Conservation (phyloP, 1,284 basidiomycete species). For the Ganoderma resinaceum region DNA sequence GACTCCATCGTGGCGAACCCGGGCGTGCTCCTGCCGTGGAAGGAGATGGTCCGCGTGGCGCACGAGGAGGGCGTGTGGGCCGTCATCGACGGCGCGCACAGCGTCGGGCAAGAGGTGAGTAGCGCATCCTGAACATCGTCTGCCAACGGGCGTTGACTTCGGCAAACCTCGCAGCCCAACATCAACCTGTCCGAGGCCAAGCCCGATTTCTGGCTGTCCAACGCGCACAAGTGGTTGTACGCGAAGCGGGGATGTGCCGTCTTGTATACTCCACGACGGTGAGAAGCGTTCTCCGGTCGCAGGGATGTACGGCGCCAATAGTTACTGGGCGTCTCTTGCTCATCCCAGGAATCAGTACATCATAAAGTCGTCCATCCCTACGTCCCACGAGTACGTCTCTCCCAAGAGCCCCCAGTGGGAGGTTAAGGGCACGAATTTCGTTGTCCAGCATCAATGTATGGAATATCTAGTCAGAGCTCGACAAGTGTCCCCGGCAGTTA, state of each 20-base stretch:
- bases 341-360: slow-evolving; percentile 75
- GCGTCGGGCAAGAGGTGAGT: slow-evolving; percentile 61
- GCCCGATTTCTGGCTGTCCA: slow-evolving; percentile 86
- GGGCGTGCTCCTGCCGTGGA: slow-evolving; percentile 82
- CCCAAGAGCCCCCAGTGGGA: slow-evolving; percentile 36
- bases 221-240: slow-evolving; percentile 88
- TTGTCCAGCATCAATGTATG: slow-evolving; percentile 67
- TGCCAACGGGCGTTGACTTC: too few relatives aligned
- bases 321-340: background rate
- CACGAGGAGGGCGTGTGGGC: slow-evolving; percentile 72
- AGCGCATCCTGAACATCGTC: too few relatives aligned
- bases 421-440: slow-evolving; percentile 51
- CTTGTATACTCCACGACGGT: slow-evolving; percentile 81
- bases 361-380: slow-evolving; percentile 80
- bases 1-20: slow-evolving; percentile 80
- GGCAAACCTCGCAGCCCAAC: slow-evolving; percentile 37
- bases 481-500: background rate
- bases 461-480: background rate
- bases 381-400: slow-evolving; percentile 65
- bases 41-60: slow-evolving; percentile 75
- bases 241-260: slow-evolving; percentile 77
- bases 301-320: too few relatives aligned
- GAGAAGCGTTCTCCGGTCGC: background rate
- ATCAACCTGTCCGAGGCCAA: slow-evolving; percentile 65
- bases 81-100: slow-evolving; percentile 87